Conservation (phyloP, 495 filamentous ascomycete genomes). For the Penicillium paxilli region DNA sequence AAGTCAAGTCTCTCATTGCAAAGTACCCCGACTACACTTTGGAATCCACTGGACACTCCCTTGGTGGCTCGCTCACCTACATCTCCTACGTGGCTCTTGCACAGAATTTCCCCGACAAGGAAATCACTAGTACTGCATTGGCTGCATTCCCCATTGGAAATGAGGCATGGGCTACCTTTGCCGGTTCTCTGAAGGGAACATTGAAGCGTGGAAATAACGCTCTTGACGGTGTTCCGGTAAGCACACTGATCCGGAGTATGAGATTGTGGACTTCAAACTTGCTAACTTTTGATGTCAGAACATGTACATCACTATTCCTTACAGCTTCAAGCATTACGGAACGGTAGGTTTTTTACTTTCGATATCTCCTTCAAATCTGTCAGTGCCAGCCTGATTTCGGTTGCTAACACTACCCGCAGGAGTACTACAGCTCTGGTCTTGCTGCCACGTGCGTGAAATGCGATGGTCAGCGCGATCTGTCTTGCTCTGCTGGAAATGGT, state of each 20-base stretch:
- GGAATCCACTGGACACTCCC: constrained; percentile 35
- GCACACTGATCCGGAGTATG: not conserved
- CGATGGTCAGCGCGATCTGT: constrained; percentile 27
- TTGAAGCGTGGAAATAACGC: constrained; percentile 32
- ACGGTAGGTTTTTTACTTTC: constrained; percentile 26
- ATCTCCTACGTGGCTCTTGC: constrained; percentile 34
- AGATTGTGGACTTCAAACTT: not conserved
- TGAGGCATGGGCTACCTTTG: constrained; percentile 30
- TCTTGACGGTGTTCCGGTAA: constrained; percentile 32
- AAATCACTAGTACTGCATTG: constrained; percentile 31
- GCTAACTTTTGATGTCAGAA: constrained; percentile 23
- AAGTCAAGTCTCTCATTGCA: constrained; percentile 26
- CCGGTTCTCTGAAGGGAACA: constrained; percentile 23
- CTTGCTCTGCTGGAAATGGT: constrained; percentile 37
- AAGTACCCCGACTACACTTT: constrained; percentile 31
- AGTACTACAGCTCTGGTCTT: constrained; percentile 35
- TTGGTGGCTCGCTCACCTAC: constrained; percentile 35
- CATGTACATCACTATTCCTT: constrained; percentile 29
- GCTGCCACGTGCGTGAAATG: constrained; percentile 18
- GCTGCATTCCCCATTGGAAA: constrained; percentile 40
- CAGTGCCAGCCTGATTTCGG: not conserved
- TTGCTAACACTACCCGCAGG: constrained; percentile 16
- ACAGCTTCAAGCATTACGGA: constrained; percentile 32
- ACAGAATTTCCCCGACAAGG: constrained; percentile 31
- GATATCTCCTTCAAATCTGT: not conserved